Evolutionary conservation across 352 stramenopile species (phyloP), one percentile per base, ranked within the genome.

Genomic region (Phytopythium delawarense): DNA sequence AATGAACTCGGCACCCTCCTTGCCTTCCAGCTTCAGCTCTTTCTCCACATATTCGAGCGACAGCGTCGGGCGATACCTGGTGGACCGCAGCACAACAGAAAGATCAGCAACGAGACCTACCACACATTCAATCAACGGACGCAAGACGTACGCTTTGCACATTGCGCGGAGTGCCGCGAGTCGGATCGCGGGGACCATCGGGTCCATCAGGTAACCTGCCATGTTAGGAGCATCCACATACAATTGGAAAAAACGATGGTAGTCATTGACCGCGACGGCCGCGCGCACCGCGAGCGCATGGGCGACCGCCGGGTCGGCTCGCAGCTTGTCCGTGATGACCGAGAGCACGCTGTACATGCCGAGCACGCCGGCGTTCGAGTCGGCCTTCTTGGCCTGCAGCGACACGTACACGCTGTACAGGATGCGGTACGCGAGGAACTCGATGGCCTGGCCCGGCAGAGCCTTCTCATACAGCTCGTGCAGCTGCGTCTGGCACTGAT

Each of bases 401-500:
- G 79, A 87, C 39, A 95, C 85, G 79, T 96, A 96, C 62, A 96
- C 81, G 78, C 78, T 92, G 73, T 96, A 96, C 51, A 96, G 70
- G 70, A 96, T 90, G 67, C 88, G 79, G 69, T 96, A 96, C 61
- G 86, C 79, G 53, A 95, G 74, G 62, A 96, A 96, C 70, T 96
- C 88, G 58, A 91, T 71, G 46, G 75, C 84, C 62, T 93, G 59
- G 45, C 88, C 86, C 5, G 78, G 78, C 45, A 94, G 78, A 52
- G 77, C 64, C 46, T 89, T 76, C 68, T 95, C 85, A 70, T 96
- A 96, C 56, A 96, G 74, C 67, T 94, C 81, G 64, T 92, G 81
- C 37, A 96, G 80, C 66, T 95, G 88, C 60, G 88, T 96, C 69
- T 95, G 86, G 72, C 88, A 96, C 73, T 96, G 96, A 70, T 99